Percentiles rank a stretch among this genome's conserved stretches.
phyloP scores from a whole-genome alignment of 306 rosid species.

The Vigna hirtella region DNA sequence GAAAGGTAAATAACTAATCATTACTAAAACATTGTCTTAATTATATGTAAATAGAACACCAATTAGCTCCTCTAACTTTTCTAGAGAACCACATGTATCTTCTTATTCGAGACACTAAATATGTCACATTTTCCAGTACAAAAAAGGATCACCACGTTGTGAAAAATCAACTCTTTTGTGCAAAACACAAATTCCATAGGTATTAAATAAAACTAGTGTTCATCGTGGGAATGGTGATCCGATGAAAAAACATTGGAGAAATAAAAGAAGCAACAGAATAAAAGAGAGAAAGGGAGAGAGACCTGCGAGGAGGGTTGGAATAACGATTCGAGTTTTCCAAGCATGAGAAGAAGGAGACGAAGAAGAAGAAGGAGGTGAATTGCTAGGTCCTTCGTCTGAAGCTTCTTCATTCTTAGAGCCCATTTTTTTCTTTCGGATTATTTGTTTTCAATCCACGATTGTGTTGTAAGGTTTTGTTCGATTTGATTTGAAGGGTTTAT shows the following conservation, averaged over 20 bases:
- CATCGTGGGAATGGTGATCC: not conserved
- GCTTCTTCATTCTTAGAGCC: constrained; percentile 35
- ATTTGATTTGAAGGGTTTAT: constrained; percentile 14
- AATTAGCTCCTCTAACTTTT: not conserved
- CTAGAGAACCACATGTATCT: not conserved
- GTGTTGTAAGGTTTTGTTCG: not conserved
- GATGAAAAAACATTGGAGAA: not conserved
- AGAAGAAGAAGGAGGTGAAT: constrained; percentile 41
- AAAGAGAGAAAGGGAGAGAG: constrained; percentile 6
- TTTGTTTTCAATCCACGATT: not conserved
- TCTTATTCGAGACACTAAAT: not conserved
- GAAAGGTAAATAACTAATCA: too few species aligned
- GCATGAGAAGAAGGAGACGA: constrained; percentile 40
- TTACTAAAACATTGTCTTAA: not conserved
- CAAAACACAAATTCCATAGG: not conserved
- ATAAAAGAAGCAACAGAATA: not conserved
- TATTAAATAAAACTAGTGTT: not conserved
- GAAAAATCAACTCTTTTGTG: too few species aligned
- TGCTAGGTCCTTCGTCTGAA: constrained; percentile 31
- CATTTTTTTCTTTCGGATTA: constrained; percentile 33
- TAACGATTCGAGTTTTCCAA: constrained; percentile 73
- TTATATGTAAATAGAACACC: not conserved
- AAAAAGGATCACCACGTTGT: too few species aligned
- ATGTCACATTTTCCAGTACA: not conserved
- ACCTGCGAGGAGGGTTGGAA: constrained; percentile 86